Base-by-base conservation (phyloP, 2,329 filamentous ascomycete species). In the Diaporthe helianthi region DNA sequence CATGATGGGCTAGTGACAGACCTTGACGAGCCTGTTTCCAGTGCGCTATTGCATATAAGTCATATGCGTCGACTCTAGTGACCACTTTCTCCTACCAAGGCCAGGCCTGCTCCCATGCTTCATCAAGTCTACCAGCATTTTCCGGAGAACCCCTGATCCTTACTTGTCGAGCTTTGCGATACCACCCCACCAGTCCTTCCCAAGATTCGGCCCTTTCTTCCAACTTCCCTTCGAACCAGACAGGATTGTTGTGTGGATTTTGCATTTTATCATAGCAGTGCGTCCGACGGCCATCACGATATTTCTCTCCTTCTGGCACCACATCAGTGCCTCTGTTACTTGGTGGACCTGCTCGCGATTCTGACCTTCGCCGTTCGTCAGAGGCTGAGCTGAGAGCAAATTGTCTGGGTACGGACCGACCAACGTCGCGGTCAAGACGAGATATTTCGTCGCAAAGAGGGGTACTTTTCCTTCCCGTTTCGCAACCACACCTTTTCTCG, bases 71-170 rank as follows among this genome's bases (percentile, higher is more conserved):
- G 46, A 29, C 49, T 46, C 54, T 24, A 52, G 38, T 52, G 24
- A 33, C 31, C 46, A 5, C 22, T 63, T 41, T 24, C 26, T 33
- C 29, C 24, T 38, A 22, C 67, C 44, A 63, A 26, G 31, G 52
- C 29, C 47, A 63, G 52, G 29, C 46, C 31, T 68, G 51, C 58
- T 64, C 49, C 38, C 60, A 49, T 64, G 53, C 52, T 61, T 61
- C 65, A 53, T 44, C 24, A 61, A 63, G 66, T 61, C 51, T 26
- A 67, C 65, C 53, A 71, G 44, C 53, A 54, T 53, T 47, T 60
- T 47, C 60, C 71, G 71, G 70, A 74, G 71, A 72, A 76, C 71
- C 75, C 75, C 68, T 72, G 71, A 72, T 69, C 74, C 73, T 74
- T 76, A 74, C 69, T 73, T 73, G 69, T 72, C 52, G 69, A 73